Evolutionary conservation across 768 basidiomycete genomes (phyloP), one percentile per base, ranked within the genome.

Genomic region (Macrolepiota dolichaula): DNA sequence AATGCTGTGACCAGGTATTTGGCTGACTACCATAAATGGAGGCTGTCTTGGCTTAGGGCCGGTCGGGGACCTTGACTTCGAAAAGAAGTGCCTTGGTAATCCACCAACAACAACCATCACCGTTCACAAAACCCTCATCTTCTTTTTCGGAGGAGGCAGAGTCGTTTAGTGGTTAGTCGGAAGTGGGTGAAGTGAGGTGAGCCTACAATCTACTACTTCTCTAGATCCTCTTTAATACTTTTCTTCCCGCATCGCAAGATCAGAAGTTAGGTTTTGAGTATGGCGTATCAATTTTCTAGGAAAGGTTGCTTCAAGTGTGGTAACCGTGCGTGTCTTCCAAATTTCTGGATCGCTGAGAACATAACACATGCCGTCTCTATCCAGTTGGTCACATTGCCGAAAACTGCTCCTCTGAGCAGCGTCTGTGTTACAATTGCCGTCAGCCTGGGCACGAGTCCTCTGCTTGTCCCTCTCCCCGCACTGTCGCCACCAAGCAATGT

Each of bases 281-380:
- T 92, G 90, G 87, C 90, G 76, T 89, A 82, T 78, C 88, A 89
- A 74, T 87, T 87, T 80, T 85, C 88, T 62, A 88, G 86, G 81
- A 94, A 92, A 79, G 91, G 91, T 65, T 94, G 92, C 72, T 94
- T 90, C 79, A 96, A 94, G 81, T 96, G 94, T 72, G 94, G 94
- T 72, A 94, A 94, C 75, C 81, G 93, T 92, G 73, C 77, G 87
- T 85, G 64, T 55, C 40, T 61, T 47, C 54, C 57, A 65, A 44
- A 57, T 49, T 61, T 38, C 49, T 32, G 29, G 7, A 32, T 32
- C 51, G 51, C 62, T 64, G 64, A 46, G 29, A 55, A 57, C 46
- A 38, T 64, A 57, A 59, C 29, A 35, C 17, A 65, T 55, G 59
- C 37, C 66, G 55, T 65, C 62, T 63, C 38, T 53, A 22, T 61